A percentile compares a stretch with the other conserved stretches of the same genome.
These are phyloP conservation scores for Talaromyces sp. DNA, from an alignment of 2,329 filamentous ascomycete species.

Conservation along the genomic window DNA sequence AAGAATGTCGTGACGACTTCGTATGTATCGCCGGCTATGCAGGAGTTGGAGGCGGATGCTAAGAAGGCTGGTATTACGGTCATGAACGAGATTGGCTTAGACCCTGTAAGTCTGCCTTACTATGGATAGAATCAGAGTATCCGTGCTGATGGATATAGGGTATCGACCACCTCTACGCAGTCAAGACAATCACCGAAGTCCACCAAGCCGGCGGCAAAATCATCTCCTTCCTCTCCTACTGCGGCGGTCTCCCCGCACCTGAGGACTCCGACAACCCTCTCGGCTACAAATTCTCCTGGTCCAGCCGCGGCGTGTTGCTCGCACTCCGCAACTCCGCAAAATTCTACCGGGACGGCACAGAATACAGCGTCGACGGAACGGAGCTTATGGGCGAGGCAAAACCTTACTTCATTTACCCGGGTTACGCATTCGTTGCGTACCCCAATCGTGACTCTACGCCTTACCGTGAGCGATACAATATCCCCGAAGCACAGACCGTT, in stretches of 20 bases:
- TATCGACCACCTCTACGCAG: constrained; percentile 64
- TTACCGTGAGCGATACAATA: constrained; percentile 86
- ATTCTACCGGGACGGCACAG: constrained; percentile 76
- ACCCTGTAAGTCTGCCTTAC: constrained; percentile 31
- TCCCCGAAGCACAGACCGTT: constrained; percentile 86
- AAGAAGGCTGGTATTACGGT: constrained; percentile 94
- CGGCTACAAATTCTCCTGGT: constrained; percentile 88
- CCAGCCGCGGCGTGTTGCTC: constrained; percentile 78
- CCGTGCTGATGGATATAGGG: constrained; percentile 23
- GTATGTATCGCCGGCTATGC: constrained; percentile 90
- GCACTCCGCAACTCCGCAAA: constrained; percentile 83
- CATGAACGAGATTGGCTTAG: constrained; percentile 90
- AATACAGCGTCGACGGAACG: constrained; percentile 61
- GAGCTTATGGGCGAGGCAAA: constrained; percentile 85
- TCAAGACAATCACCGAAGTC: constrained; percentile 79
- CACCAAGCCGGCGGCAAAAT: constrained; percentile 86
- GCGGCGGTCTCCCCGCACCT: constrained; percentile 71
- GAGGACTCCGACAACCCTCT: constrained; percentile 84
- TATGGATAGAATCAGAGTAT: too few relatives aligned
- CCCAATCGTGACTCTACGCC: constrained; percentile 86
- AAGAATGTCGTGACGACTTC: constrained; percentile 95
- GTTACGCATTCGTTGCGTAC: constrained; percentile 87
- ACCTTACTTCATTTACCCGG: constrained; percentile 86
- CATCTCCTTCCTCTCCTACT: constrained; percentile 76
- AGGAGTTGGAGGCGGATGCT: constrained; percentile 76